Evolutionary conservation across 306 rosid genomes (phyloP), one percentile per base, ranked within the genome.

Genomic region (Gastrolobium villosum): DNA sequence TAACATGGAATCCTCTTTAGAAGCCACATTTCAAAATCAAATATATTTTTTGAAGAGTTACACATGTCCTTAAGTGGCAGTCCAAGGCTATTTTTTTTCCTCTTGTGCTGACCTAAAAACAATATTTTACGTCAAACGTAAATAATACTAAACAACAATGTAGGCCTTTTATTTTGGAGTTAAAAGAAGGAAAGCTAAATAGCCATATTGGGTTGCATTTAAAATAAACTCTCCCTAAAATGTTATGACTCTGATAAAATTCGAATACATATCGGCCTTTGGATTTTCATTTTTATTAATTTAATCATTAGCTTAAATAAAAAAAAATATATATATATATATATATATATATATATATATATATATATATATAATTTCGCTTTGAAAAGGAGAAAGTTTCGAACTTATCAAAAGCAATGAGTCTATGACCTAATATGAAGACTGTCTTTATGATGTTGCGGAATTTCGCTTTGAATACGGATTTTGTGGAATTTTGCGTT

Each of bases 401-500:
- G 44, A 75, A 49, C 35, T 49, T 59, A 14, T 36, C 40, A 30
- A 81, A 81, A 71, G 83, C 70, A 46, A 65, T 52, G 66, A 49
- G 20, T 11, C 73, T 60, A 20, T 65, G 55, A 73, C 31, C 80
- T 39, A 15, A 26, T 31, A 30, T 6, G 70, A 43, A 65, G 49
- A 68, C 39, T 10, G 41, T 48, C 62, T 69, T 76, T 69, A 60
- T 69, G 67, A 70, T 50, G 78, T 52, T 28, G 34, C 81, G 78
- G 84, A 82, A 69, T 43, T 28, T 69, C 61, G 72, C 81, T 76
- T 82, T 70, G 74, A 62, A 82, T 76, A 61, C 85, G 81, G 78
- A 30, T 61, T 76, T 82, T 82, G 28, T 76, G 81, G 78, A 75
- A 31, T 53, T 41, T 26, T 60, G 39, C 61, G 74, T 70, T 34